Conservation (phyloP, 129 eudicot species). For the Artemisia argyi region DNA sequence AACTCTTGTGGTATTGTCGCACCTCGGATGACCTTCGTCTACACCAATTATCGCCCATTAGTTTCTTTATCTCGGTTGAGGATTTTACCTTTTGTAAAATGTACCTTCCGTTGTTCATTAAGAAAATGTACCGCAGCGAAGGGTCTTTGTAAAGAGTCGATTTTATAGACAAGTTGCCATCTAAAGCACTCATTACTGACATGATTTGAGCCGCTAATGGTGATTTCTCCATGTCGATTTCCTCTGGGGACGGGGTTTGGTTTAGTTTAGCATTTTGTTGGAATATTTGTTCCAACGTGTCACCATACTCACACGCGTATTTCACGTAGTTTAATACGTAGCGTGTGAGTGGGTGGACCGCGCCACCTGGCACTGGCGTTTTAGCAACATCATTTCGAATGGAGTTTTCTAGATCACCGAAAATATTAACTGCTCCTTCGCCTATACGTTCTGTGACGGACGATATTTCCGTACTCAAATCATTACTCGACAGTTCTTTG, state of each 20-base stretch:
- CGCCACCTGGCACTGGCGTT: conserved; percentile 77
- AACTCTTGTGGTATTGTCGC: conserved; percentile 76
- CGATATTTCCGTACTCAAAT: conserved; percentile 43
- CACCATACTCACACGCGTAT: conserved; percentile 69
- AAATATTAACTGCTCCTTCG: conserved; percentile 48
- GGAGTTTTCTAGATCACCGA: conserved; percentile 69
- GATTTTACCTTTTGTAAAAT: conserved; percentile 77
- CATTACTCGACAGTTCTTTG: conserved; percentile 13
- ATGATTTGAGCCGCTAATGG: conserved; percentile 50
- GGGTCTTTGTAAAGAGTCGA: conserved; percentile 64
- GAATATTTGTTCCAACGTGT: conserved; percentile 59
- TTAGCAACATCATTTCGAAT: conserved; percentile 55
- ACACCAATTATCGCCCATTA: conserved; percentile 76
- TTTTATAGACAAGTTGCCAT: conserved; percentile 52
- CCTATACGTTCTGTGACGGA: conserved; percentile 47
- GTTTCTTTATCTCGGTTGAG: conserved; percentile 51
- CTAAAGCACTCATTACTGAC: conserved; percentile 59
- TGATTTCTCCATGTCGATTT: conserved; percentile 32
- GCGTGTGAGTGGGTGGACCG: conserved; percentile 89
- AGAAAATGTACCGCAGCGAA: conserved; percentile 54
- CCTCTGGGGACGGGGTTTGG: conserved; percentile 5
- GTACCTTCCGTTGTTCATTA: conserved; percentile 92
- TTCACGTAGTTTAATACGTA: conserved; percentile 77
- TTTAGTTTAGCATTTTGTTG: conserved; percentile 30
- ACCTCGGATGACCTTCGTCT: conserved; percentile 69